Percentiles rank a stretch among this genome's conserved stretches.
These are phyloP conservation scores for Botrytis elliptica DNA, from an alignment of 2,329 filamentous ascomycete species.

Conservation along the genomic window DNA sequence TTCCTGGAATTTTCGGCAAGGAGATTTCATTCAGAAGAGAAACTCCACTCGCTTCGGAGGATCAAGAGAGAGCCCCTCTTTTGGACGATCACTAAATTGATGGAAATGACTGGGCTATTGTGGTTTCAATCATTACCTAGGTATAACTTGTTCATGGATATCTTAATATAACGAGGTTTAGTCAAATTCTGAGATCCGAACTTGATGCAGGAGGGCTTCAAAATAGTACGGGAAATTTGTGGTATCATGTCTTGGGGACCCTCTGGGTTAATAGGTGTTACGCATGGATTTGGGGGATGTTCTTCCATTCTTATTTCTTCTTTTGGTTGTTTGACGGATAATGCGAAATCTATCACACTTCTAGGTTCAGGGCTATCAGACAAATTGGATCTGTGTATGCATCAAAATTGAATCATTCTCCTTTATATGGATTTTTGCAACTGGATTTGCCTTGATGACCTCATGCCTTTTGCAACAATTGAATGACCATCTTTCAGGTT, in stretches of 20 bases:
- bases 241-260: not conserved
- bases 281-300: not conserved
- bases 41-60: conserved; percentile 47
- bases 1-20: conserved; percentile 62
- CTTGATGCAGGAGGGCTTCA: not conserved
- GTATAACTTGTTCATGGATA: not conserved
- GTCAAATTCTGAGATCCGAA: not conserved
- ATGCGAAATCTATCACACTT: conserved; percentile 3
- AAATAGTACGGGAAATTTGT: not conserved
- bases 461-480: not conserved
- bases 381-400: conserved; percentile 5
- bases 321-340: not conserved
- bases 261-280: not conserved
- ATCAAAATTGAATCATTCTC: not conserved
- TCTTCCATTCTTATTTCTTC: not conserved
- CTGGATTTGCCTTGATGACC: not conserved
- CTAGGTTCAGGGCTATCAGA: not conserved
- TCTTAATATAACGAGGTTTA: too few species aligned
- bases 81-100: conserved; percentile 46
- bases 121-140: not conserved
- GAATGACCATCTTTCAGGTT: not conserved
- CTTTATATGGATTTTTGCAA: not conserved
- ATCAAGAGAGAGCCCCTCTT: conserved; percentile 57
- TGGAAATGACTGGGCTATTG: not conserved
- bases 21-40: conserved; percentile 52